A percentile compares a stretch with the other conserved stretches of the same genome.
Evolutionary conservation across 2,329 filamentous ascomycete genomes (phyloP).

Genomic region (Verticillium nonalfalfae): DNA sequence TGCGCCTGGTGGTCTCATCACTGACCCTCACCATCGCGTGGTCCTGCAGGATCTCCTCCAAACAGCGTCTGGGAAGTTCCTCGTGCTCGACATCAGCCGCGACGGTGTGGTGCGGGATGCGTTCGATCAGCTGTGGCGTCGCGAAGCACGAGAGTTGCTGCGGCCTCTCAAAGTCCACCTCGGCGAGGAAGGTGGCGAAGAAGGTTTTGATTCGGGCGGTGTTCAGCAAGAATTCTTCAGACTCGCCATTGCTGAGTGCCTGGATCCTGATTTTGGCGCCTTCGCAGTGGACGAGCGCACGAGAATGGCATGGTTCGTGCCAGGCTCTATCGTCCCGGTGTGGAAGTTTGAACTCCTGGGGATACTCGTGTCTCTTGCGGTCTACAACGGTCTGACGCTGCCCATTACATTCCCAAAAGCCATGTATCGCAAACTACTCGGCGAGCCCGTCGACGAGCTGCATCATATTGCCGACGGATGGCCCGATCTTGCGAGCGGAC

Average conservation of each 20-base stretch:
- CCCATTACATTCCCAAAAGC: conserved; percentile 83
- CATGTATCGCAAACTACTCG: conserved; percentile 75
- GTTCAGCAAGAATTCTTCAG: conserved; percentile 97
- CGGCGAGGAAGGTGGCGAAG: conserved; percentile 74
- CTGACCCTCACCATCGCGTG: conserved; percentile 50
- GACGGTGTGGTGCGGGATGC: conserved; percentile 64
- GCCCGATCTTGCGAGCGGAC: conserved; percentile 71
- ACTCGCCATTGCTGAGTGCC: conserved; percentile 70
- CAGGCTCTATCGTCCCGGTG: conserved; percentile 70
- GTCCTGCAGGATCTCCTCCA: conserved; percentile 58
- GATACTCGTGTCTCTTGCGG: conserved; percentile 77
- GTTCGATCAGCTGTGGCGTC: conserved; percentile 84
- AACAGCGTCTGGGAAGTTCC: conserved; percentile 62
- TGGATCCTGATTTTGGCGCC: conserved; percentile 71
- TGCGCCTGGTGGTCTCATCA: conserved; percentile 46
- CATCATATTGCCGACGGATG: conserved; percentile 82
- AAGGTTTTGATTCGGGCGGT: conserved; percentile 88
- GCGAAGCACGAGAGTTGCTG: conserved; percentile 74
- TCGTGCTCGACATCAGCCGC: conserved; percentile 64
- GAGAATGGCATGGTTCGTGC: conserved; percentile 81
- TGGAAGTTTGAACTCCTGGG: conserved; percentile 92
- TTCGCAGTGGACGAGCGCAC: conserved; percentile 75
- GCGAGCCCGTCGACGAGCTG: conserved; percentile 60
- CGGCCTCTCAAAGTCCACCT: conserved; percentile 84
- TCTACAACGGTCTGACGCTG: conserved; percentile 89